Evolutionary conservation across 306 rosid genomes (phyloP), one percentile per base, ranked within the genome.

Genomic region (Fragaria nilgerrensis): DNA sequence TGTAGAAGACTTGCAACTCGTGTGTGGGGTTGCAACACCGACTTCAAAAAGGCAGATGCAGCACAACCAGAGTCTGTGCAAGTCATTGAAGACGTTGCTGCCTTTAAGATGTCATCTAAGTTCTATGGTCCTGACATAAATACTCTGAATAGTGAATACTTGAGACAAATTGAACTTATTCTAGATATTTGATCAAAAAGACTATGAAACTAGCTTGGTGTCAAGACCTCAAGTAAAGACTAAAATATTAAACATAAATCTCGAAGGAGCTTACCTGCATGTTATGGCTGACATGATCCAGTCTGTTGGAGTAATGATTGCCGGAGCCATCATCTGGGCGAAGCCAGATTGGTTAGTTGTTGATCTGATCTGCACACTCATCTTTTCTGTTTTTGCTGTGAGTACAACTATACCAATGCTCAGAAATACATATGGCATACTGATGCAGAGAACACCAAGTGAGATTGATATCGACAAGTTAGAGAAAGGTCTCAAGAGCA

Each of bases 251-350:
- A 87, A 90, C 92, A 89, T 95, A 80, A 95, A 95, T 78, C 39
- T 95, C 39, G 93, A 92, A 82, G 99, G 99, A 45, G 99, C 99
- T 20, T 92, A 95, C 85, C 81, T 95, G 77, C 99, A 95, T 87
- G 94, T 90, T 29, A 83, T 92, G 76, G 80, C 91, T 8, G 99
- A 95, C 86, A 80, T 95, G 96, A 90, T 95, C 77, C 99, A 95
- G 80, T 92, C 97, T 61, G 29, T 90, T 17, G 99, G 99, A 68
- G 99, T 95, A 84, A 95, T 95, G 97, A 82, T 92, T 72, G 92
- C 92, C 7, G 99, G 96, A 82, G 97, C 87, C 48, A 61, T 92
- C 74, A 89, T 92, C 48, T 92, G 97, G 98, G 86, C 71, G 2
- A 78, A 85, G 84, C 98, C 99, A 9, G 80, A 81, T 49, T 95